phyloP scores from a whole-genome alignment of 176 grass and related monocot species.

The Phyllostachys edulis region DNA sequence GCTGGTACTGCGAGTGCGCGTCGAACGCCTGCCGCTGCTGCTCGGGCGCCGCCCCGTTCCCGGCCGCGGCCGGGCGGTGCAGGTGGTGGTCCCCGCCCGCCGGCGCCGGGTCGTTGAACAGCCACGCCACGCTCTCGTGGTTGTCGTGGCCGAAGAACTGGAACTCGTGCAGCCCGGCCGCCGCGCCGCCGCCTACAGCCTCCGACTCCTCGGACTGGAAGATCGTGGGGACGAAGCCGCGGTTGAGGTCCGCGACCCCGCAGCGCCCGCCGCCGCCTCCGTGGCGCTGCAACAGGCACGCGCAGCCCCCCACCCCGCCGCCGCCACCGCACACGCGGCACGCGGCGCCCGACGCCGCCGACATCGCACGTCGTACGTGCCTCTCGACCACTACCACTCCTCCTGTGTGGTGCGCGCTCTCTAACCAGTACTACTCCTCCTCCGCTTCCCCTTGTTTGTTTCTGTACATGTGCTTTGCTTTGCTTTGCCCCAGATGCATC shows the following conservation, averaged over 20 bases:
- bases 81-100: constrained; percentile 15
- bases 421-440: neutral
- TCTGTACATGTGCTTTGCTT: neutral
- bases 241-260: constrained; percentile 45
- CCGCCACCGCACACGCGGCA: constrained; percentile 41
- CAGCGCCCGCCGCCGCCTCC: constrained; percentile 33
- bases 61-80: constrained; percentile 46
- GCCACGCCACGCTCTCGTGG: constrained; percentile 62
- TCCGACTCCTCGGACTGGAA: constrained; percentile 25
- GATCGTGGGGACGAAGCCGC: constrained; percentile 26
- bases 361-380: constrained; percentile 18
- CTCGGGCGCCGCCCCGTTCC: constrained; percentile 11
- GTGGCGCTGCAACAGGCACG: neutral
- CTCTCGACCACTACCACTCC: neutral
- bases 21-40: constrained; percentile 44
- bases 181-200: neutral
- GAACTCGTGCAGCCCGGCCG: constrained; percentile 57
- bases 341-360: constrained; percentile 44
- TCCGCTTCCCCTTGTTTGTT: constrained; percentile 26
- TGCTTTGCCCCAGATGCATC: neutral
- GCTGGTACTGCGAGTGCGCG: constrained; percentile 48
- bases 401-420: constrained; percentile 22
- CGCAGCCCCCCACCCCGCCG: constrained; percentile 27
- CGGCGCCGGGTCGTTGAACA: constrained; percentile 50
- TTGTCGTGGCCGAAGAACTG: constrained; percentile 84